A percentile compares a stretch with the other conserved stretches of the same genome.
Conservation (phyloP, 805 yeast genomes). For the Pichia gijzeniarum region DNA sequence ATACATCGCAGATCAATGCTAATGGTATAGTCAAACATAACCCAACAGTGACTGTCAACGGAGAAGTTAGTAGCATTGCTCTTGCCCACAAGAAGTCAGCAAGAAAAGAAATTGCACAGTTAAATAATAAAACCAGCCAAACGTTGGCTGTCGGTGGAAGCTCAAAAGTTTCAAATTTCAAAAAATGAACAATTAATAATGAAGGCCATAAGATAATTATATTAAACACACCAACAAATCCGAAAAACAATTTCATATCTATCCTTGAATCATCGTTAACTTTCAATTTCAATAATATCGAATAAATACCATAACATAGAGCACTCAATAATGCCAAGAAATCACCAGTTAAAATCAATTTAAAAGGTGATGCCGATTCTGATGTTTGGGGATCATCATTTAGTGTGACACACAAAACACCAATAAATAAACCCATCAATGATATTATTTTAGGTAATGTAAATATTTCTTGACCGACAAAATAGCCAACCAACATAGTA, state of each 20-base stretch:
- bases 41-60: conserved; percentile 93
- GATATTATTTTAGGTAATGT: conserved; percentile 62
- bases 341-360: conserved; percentile 55
- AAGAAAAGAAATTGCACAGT: conserved; percentile 72
- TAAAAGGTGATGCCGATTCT: conserved; percentile 9
- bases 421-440: conserved; percentile 62
- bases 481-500: conserved; percentile 75
- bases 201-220: conserved; percentile 77
- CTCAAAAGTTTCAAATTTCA: conserved; percentile 65
- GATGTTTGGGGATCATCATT: conserved; percentile 45
- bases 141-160: conserved; percentile 54
- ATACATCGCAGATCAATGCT: conserved; percentile 85
- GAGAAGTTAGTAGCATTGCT: conserved; percentile 89
- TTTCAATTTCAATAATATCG: conserved; percentile 70
- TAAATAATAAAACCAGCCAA: conserved; percentile 47
- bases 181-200: conserved; percentile 53
- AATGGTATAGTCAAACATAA: conserved; percentile 88
- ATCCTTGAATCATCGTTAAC: conserved; percentile 69
- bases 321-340: conserved; percentile 79
- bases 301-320: conserved; percentile 83
- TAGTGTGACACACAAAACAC: conserved; percentile 73
- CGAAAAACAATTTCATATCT: conserved; percentile 85
- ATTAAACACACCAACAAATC: conserved; percentile 88
- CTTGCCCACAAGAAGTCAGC: conserved; percentile 96
- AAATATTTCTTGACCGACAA: conserved; percentile 65